These are phyloP conservation scores for Schizothecium vesticola DNA, from an alignment of 495 filamentous ascomycete species.

Conservation along the genomic window DNA sequence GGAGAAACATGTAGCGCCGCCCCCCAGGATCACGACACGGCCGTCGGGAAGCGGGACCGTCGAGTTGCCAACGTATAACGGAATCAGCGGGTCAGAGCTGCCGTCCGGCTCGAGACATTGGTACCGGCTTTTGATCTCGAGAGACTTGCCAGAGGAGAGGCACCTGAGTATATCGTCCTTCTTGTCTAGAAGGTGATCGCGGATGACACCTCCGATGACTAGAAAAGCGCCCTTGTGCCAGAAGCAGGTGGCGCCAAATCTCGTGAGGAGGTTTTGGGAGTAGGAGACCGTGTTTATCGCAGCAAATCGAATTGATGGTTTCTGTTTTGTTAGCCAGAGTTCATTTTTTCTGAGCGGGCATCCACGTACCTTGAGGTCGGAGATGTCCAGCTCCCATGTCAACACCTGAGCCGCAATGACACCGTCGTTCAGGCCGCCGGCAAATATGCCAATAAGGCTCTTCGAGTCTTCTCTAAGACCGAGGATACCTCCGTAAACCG, in stretches of 20 bases:
- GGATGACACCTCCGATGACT: constrained; percentile 48
- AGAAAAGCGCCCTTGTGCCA: constrained; percentile 12
- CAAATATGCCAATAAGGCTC: constrained; percentile 49
- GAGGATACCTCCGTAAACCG: constrained; percentile 58
- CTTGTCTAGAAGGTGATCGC: constrained; percentile 28
- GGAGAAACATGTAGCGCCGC: constrained; percentile 84
- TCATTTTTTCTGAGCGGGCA: background rate
- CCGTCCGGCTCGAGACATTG: background rate
- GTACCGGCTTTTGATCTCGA: constrained; percentile 15
- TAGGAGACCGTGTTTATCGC: background rate
- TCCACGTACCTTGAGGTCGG: constrained; percentile 14
- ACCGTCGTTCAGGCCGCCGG: constrained; percentile 64
- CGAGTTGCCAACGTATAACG: constrained; percentile 63
- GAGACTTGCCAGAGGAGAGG: background rate
- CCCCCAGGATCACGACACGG: constrained; percentile 60
- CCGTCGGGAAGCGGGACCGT: constrained; percentile 31
- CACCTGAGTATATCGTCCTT: constrained; percentile 31
- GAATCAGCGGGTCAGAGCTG: constrained; percentile 20
- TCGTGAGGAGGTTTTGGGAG: constrained; percentile 15
- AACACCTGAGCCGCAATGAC: constrained; percentile 48
- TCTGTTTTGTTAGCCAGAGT: constrained; percentile 10
- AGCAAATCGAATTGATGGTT: constrained; percentile 21
- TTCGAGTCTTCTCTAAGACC: constrained; percentile 16
- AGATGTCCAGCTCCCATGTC: constrained; percentile 46
- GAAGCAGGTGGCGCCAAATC: constrained; percentile 29